phyloP scores from a whole-genome alignment of 768 basidiomycete species.

The Mrakia frigida region DNA sequence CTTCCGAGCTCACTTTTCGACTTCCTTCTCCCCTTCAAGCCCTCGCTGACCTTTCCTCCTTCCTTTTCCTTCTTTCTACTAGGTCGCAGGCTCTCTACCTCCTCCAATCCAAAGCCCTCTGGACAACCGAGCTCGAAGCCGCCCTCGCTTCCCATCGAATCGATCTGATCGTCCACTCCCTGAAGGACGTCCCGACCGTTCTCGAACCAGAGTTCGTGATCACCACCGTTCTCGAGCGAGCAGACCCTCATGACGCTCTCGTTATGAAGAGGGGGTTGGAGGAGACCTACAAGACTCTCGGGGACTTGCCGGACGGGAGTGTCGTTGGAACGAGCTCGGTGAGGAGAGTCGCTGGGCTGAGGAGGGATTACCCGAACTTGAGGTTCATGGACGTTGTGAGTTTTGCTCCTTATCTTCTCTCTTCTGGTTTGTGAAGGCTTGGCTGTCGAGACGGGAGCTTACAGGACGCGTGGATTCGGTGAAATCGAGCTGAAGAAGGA shows the following conservation, averaged over 20 bases:
- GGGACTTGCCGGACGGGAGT: slow-evolving; percentile 78
- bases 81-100: slow-evolving; percentile 32
- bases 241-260: slow-evolving; percentile 81
- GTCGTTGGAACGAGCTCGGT: slow-evolving; percentile 96
- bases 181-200: slow-evolving; percentile 89
- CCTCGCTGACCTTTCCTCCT: neutral
- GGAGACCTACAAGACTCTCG: slow-evolving; percentile 59
- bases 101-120: slow-evolving; percentile 52
- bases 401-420: slow-evolving; percentile 32
- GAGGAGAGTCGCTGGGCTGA: slow-evolving; percentile 82
- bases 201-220: slow-evolving; percentile 79
- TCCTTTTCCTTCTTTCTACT: neutral
- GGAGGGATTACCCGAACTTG: slow-evolving; percentile 66
- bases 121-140: slow-evolving; percentile 96
- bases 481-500: neutral
- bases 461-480: no score
- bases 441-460: no score
- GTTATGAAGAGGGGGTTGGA: slow-evolving; percentile 69
- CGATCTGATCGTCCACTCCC: slow-evolving; percentile 86
- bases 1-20: neutral
- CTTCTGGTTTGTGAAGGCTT: no score
- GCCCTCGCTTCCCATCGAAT: slow-evolving; percentile 64
- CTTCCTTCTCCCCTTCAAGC: neutral
- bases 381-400: slow-evolving; percentile 83
- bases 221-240: slow-evolving; percentile 76